Conservation (phyloP, 305 asterid genomes). For the Plantago coronopus region DNA sequence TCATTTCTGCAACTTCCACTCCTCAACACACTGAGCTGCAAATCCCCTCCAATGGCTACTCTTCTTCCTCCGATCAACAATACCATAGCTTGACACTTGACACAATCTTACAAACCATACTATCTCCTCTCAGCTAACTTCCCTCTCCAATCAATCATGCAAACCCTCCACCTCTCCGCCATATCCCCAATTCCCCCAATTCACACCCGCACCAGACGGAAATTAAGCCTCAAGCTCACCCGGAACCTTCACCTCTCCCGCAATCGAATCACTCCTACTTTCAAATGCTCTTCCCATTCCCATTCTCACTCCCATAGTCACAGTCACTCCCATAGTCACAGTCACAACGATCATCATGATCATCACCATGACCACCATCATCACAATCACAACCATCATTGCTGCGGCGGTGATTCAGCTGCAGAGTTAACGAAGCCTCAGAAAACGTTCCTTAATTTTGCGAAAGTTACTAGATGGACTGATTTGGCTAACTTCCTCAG, state of each 20-base stretch:
- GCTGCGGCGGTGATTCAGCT: slow-evolving; percentile 31
- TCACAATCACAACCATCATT: slow-evolving; percentile 29
- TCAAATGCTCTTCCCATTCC: slow-evolving; percentile 29
- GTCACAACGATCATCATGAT: slow-evolving; percentile 18
- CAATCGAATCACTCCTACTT: slow-evolving; percentile 26
- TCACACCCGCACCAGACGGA: slow-evolving; percentile 21
- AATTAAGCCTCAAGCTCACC: slow-evolving; percentile 35
- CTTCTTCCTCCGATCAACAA: too few relatives aligned
- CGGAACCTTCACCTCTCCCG: slow-evolving; percentile 13
- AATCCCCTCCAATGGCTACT: too few relatives aligned
- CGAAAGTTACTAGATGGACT: slow-evolving; percentile 61
- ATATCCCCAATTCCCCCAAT: slow-evolving; percentile 28
- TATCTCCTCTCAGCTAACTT: neutral
- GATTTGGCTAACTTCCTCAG: slow-evolving; percentile 61
- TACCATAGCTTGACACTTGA: too few relatives aligned
- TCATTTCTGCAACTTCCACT: too few relatives aligned
- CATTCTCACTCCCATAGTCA: slow-evolving; percentile 20
- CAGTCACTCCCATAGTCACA: slow-evolving; percentile 16
- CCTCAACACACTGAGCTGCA: too few relatives aligned
- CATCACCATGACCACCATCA: slow-evolving; percentile 25
- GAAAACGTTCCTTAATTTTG: slow-evolving; percentile 50
- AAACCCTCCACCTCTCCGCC: slow-evolving; percentile 34
- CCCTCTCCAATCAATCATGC: slow-evolving; percentile 38
- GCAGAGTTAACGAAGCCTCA: slow-evolving; percentile 55
- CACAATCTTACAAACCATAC: too few relatives aligned